Evolutionary conservation across 2,329 filamentous ascomycete genomes (phyloP), one percentile per base, ranked within the genome.

Genomic region (Hawksworthiomyces lignivorus): DNA sequence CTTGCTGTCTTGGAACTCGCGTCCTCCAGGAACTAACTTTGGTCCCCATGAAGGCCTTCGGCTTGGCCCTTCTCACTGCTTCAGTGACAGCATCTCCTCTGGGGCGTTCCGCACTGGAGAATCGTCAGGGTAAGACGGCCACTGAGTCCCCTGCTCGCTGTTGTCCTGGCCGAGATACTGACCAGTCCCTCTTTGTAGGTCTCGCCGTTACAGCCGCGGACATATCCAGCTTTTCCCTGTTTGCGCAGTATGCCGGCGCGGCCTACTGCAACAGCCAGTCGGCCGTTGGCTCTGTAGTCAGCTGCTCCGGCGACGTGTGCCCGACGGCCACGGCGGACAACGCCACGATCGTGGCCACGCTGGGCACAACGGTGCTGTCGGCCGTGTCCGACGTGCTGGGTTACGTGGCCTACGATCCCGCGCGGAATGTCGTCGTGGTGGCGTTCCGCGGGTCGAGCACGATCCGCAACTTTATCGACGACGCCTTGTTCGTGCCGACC

Each of bases 401-500:
- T 43, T 73, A 73, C 44, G 63, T 78, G 18, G 66, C 69, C 20
- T 59, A 68, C 18, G 76, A 81, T 54, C 48, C 62, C 15, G 55
- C 54, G 19, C 67, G 64, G 48, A 51, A 65, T 41, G 63, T 75
- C 44, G 76, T 84, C 45, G 72, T 84, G 36, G 56, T 82, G 31
- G 67, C 75, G 24, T 68, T 80, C 60, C 72, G 77, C 30, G 81
- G 82, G 50, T 75, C 72, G 37, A 58, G 60, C 45, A 75, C 72
- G 32, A 51, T 80, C 46, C 68, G 69, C 39, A 84, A 84, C 66
- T 82, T 70, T 68, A 64, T 82, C 50, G 66, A 74, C 39, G 72
- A 84, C 52, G 44, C 73, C 37, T 48, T 62, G 36, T 69, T 76
- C 51, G 39, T 58, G 9, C 55, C 63, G 51, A 39, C 55, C 28